Evolutionary conservation across 345 rosid genomes (phyloP).

Genomic region (Pugionium dolabratum): DNA sequence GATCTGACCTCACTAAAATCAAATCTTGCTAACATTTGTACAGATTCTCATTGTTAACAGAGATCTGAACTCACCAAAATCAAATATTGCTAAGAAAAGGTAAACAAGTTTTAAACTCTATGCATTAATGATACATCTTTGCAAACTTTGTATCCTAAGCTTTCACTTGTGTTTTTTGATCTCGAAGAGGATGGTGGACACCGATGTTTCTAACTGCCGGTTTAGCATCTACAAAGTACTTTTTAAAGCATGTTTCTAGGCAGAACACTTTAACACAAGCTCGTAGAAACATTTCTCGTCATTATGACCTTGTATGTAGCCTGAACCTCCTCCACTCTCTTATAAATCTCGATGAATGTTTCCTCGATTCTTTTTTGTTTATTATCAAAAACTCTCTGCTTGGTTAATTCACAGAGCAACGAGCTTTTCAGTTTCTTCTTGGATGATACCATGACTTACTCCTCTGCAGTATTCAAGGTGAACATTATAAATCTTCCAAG

Average conservation of each 20-base stretch:
- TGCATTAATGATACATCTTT: neutral
- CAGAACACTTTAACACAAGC: conserved; percentile 87
- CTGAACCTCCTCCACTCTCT: neutral
- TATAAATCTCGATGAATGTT: neutral
- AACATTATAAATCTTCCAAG: neutral
- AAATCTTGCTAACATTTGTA: neutral
- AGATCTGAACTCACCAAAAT: conserved; percentile 47
- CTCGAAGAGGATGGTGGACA: conserved; percentile 94
- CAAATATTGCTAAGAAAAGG: conserved; percentile 66
- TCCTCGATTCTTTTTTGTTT: neutral
- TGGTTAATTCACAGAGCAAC: conserved; percentile 58
- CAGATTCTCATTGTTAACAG: conserved; percentile 80
- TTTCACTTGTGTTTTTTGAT: neutral
- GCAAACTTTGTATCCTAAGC: neutral
- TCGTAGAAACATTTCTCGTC: conserved; percentile 84
- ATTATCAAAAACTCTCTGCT: neutral
- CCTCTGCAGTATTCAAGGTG: conserved; percentile 85
- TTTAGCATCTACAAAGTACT: conserved; percentile 74
- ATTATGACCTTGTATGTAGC: conserved; percentile 77
- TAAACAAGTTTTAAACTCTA: conserved; percentile 19
- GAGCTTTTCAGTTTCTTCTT: conserved; percentile 74
- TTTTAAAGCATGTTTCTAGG: conserved; percentile 69
- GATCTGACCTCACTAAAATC: conserved; percentile 38
- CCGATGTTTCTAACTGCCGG: conserved; percentile 74
- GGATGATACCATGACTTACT: conserved; percentile 91